Conservation (phyloP, 177 flowering plant genomes). For the Vitis hybrid region DNA sequence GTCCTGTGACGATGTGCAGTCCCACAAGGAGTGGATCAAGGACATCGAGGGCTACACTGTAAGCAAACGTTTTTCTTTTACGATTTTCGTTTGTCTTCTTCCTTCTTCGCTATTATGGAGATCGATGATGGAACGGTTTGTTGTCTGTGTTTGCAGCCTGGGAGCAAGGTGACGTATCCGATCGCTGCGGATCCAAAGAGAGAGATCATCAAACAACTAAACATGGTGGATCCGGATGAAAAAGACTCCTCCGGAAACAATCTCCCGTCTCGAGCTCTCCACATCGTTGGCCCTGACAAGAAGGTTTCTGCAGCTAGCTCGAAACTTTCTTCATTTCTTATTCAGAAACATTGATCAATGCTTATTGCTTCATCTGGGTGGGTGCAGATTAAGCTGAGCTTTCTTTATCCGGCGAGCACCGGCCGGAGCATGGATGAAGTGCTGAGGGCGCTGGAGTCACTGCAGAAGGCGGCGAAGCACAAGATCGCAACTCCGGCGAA, state of each 20-base stretch:
- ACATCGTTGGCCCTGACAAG: constrained; percentile 78
- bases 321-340: not conserved
- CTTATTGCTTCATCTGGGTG: not conserved
- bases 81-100: not conserved
- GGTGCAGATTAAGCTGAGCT: constrained; percentile 69
- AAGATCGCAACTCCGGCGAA: constrained; percentile 80
- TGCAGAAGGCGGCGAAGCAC: constrained; percentile 60
- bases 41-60: constrained; percentile 81
- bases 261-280: constrained; percentile 77
- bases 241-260: constrained; percentile 52
- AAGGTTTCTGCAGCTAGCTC: constrained; percentile 25
- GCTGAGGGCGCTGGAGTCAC: constrained; percentile 72
- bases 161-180: constrained; percentile 56
- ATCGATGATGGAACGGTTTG: not conserved
- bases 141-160: constrained; percentile 23
- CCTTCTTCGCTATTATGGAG: not conserved
- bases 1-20: constrained; percentile 66
- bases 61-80: not conserved
- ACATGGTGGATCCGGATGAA: constrained; percentile 95
- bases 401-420: constrained; percentile 72
- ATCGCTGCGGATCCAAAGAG: constrained; percentile 67
- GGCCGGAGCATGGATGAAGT: constrained; percentile 94
- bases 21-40: constrained; percentile 74
- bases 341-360: not conserved
- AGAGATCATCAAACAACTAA: constrained; percentile 64